Conservation (phyloP, 352 stramenopile genomes). For the Phytophthora europaea region DNA sequence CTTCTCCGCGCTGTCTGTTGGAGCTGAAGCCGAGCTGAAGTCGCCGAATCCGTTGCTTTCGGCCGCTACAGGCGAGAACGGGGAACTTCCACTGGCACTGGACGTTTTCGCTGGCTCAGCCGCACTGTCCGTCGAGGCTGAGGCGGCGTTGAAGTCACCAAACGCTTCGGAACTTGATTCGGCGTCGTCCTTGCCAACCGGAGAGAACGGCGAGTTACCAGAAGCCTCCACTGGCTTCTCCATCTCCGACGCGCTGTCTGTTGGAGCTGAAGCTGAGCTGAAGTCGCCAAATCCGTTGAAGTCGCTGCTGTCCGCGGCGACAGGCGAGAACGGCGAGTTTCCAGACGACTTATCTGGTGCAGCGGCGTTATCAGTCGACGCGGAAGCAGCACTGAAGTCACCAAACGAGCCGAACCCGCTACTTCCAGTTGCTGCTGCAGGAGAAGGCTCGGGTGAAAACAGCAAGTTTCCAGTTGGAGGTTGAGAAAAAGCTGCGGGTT, state of each 20-base stretch:
- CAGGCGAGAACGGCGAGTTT: slow-evolving; percentile 36
- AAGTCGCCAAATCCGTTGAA: slow-evolving; percentile 43
- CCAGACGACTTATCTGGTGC: slow-evolving; percentile 13
- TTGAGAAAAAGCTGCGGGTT: slow-evolving; percentile 9
- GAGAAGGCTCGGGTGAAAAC: slow-evolving; percentile 29
- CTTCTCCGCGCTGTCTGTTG: slow-evolving; percentile 7
- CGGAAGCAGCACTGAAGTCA: slow-evolving; percentile 22
- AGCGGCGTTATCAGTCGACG: slow-evolving; percentile 10
- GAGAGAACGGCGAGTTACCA: slow-evolving; percentile 22
- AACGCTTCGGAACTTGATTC: slow-evolving; percentile 24
- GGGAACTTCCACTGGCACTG: slow-evolving; percentile 19
- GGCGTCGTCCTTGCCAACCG: slow-evolving; percentile 9
- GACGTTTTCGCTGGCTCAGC: slow-evolving; percentile 2
- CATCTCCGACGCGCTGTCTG: neutral
- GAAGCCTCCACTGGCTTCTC: slow-evolving; percentile 11
- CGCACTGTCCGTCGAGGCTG: slow-evolving; percentile 7
- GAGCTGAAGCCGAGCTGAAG: slow-evolving; percentile 20
- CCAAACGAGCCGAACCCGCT: slow-evolving; percentile 24
- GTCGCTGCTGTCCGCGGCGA: slow-evolving; percentile 22
- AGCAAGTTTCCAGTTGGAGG: slow-evolving; percentile 21
- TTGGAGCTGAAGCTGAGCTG: slow-evolving; percentile 23
- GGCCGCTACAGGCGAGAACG: slow-evolving; percentile 23
- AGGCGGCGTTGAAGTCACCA: slow-evolving; percentile 24
- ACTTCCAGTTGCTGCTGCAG: slow-evolving; percentile 11
- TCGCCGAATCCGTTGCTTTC: slow-evolving; percentile 23